Conservation (phyloP, 2,329 filamentous ascomycete species). For the Leptodontidium sp. region DNA sequence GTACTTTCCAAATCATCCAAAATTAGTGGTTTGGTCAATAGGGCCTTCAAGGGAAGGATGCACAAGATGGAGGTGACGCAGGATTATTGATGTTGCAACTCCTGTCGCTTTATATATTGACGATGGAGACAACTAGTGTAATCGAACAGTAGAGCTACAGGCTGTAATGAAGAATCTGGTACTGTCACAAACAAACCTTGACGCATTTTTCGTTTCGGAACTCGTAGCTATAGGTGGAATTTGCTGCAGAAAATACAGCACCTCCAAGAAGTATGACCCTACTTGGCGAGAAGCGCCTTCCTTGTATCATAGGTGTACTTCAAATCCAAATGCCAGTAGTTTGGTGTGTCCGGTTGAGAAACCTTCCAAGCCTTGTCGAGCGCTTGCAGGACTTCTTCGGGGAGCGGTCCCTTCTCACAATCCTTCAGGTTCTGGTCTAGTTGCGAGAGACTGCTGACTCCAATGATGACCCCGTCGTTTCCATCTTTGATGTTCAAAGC, state of each 20-base stretch:
- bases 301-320: constrained; percentile 42
- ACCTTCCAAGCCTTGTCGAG: constrained; percentile 71
- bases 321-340: constrained; percentile 47
- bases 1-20: too few species aligned
- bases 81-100: not conserved
- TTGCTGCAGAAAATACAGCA: not conserved
- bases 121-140: not conserved
- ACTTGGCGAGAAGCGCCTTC: constrained; percentile 33
- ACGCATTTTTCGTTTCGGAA: not conserved
- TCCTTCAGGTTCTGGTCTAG: constrained; percentile 52
- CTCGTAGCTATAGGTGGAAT: not conserved
- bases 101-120: not conserved
- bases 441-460: constrained; percentile 51
- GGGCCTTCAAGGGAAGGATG: too few species aligned
- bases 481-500: constrained; percentile 59
- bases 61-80: too few species aligned
- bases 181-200: not conserved
- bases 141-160: too few species aligned
- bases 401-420: constrained; percentile 63
- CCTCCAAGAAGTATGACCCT: not conserved
- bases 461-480: constrained; percentile 53
- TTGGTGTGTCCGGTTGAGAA: constrained; percentile 55
- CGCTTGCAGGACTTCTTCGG: constrained; percentile 68
- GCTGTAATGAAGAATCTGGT: too few species aligned
- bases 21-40: too few species aligned